Conservation (phyloP, 2,329 filamentous ascomycete species). For the Cyphellophora europaea region DNA sequence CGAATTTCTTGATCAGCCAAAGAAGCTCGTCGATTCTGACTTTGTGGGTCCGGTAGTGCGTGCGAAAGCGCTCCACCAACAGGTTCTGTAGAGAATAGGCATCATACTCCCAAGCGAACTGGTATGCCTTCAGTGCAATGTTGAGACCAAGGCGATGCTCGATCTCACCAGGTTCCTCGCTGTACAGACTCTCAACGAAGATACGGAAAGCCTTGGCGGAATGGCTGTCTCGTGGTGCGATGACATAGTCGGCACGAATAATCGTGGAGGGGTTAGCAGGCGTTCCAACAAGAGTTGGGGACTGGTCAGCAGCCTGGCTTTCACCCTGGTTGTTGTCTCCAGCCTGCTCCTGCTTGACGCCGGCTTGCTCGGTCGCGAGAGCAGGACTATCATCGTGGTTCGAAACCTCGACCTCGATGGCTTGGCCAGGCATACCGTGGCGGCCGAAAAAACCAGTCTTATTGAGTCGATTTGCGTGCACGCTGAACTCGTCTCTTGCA, state of each 20-base stretch:
- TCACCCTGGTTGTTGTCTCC: too few species aligned
- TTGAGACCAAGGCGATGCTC: constrained; percentile 1
- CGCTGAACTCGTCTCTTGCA: constrained; percentile 7
- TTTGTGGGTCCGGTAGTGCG: constrained; percentile 7
- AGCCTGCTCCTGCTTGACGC: too few species aligned
- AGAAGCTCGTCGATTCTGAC: constrained; percentile 14
- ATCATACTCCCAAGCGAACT: constrained; percentile 13
- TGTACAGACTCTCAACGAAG: constrained; percentile 16
- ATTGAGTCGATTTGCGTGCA: constrained; percentile 9
- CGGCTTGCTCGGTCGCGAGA: too few species aligned
- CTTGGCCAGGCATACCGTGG: constrained; percentile 8
- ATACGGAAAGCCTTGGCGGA: constrained; percentile 10
- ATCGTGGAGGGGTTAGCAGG: too few species aligned
- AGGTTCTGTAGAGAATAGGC: constrained; percentile 14
- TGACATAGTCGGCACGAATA: not conserved
- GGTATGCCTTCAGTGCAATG: constrained; percentile 11
- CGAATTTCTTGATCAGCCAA: constrained; percentile 12
- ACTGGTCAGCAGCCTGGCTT: not conserved
- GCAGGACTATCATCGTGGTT: not conserved
- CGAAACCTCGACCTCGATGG: too few species aligned
- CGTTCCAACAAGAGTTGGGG: too few species aligned
- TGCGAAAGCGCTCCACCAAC: constrained; percentile 13
- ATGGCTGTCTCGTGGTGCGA: not conserved
- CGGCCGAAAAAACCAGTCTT: constrained; percentile 14
- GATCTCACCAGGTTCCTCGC: constrained; percentile 4